Percentiles rank a stretch among this genome's conserved stretches.
phyloP scores from a whole-genome alignment of 495 filamentous ascomycete genomes.

The Podospora sp. region DNA sequence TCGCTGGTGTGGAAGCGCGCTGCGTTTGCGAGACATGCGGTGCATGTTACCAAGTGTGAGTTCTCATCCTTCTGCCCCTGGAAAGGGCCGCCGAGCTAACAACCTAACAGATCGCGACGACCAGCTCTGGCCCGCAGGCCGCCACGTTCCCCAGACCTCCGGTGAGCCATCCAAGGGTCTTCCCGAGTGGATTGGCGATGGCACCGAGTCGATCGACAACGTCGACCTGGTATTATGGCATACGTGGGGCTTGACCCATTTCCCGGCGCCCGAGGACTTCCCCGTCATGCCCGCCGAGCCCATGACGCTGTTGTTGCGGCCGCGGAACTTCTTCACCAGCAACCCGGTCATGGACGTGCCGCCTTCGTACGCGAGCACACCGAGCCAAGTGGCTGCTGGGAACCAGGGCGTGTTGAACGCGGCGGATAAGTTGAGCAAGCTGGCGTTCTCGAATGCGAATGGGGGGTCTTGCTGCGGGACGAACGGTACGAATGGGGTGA shows the following conservation, averaged over 20 bases:
- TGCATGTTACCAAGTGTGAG: conserved; percentile 91
- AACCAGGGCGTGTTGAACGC: conserved; percentile 50
- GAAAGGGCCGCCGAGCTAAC: neutral
- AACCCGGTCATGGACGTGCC: conserved; percentile 90
- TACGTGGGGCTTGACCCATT: conserved; percentile 92
- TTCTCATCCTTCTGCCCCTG: neutral
- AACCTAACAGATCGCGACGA: conserved; percentile 67
- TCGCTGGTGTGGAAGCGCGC: conserved; percentile 92
- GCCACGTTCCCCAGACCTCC: conserved; percentile 91
- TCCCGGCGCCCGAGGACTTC: conserved; percentile 91
- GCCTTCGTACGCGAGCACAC: conserved; percentile 74
- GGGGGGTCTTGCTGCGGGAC: conserved; percentile 33
- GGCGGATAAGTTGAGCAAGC: conserved; percentile 47
- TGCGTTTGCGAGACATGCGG: conserved; percentile 86
- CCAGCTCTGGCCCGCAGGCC: conserved; percentile 88
- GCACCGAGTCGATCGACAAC: conserved; percentile 73
- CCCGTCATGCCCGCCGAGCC: conserved; percentile 88
- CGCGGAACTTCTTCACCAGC: conserved; percentile 82
- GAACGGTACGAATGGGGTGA: conserved; percentile 33
- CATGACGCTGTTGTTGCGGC: conserved; percentile 80
- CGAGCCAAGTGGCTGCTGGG: conserved; percentile 64
- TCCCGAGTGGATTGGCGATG: conserved; percentile 81
- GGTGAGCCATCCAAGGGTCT: conserved; percentile 80
- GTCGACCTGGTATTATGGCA: conserved; percentile 94
- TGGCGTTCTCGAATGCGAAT: conserved; percentile 40